Percentiles rank a stretch among this genome's conserved stretches.
Evolutionary conservation across 345 rosid species (phyloP).

Genomic region (Abelmoschus esculentus): DNA sequence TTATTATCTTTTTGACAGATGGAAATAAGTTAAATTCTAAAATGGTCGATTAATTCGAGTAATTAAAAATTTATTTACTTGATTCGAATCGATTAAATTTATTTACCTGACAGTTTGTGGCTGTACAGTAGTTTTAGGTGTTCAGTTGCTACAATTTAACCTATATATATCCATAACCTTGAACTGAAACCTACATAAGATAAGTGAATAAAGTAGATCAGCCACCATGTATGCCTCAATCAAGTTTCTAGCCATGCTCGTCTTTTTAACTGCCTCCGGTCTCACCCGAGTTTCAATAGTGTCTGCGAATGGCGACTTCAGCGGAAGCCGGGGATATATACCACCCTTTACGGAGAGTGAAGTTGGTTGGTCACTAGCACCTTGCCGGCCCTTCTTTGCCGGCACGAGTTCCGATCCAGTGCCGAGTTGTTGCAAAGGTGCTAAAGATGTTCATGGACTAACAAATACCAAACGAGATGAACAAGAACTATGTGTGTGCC

Average conservation of each 20-base stretch:
- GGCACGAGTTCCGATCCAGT: neutral
- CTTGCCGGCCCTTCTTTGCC: slow-evolving; percentile 12
- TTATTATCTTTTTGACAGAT: no score
- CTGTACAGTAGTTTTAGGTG: no score
- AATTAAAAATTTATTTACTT: no score
- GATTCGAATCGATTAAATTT: no score
- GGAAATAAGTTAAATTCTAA: no score
- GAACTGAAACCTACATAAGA: no score
- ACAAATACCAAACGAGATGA: slow-evolving; percentile 12
- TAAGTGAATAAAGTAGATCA: no score
- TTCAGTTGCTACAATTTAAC: no score
- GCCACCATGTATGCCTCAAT: slow-evolving; percentile 12
- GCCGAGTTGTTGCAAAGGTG: slow-evolving; percentile 22
- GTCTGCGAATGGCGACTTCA: no score
- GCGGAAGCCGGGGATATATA: neutral
- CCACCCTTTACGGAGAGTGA: neutral
- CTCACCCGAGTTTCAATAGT: neutral
- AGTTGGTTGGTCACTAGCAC: neutral
- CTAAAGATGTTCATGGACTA: neutral
- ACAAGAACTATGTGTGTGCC: slow-evolving; percentile 23
- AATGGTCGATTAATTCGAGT: no score
- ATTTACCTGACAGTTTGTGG: no score
- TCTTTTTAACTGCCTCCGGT: neutral
- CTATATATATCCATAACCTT: no score
- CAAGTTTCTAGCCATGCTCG: slow-evolving; percentile 1